Evolutionary conservation across 2,329 filamentous ascomycete genomes (phyloP).

Genomic region (Botrytis fragariae): DNA sequence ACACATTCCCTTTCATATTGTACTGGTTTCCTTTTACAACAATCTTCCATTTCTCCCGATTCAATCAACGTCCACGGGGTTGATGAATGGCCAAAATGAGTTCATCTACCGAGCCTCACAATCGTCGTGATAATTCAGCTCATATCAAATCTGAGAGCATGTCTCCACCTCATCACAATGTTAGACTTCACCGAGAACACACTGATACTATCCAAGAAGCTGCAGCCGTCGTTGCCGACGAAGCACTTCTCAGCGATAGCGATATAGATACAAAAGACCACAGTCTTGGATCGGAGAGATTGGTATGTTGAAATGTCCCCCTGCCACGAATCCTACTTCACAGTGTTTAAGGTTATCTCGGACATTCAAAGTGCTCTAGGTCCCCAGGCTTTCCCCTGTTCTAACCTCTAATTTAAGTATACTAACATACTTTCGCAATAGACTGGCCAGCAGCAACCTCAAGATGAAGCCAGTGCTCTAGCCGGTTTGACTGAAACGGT

Average conservation of each 20-base stretch:
- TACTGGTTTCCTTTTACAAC: neutral
- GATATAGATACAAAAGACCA: conserved; percentile 7
- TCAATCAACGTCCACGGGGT: neutral
- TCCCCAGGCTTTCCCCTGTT: neutral
- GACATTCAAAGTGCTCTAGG: neutral
- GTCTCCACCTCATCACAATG: conserved; percentile 7
- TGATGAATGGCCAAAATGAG: conserved; percentile 8
- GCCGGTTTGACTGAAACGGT: conserved; percentile 65
- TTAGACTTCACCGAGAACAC: conserved; percentile 26
- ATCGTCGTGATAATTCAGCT: neutral
- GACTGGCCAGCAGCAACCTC: conserved; percentile 57
- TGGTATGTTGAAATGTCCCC: conserved; percentile 36
- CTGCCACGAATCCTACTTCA: neutral
- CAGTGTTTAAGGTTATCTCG: neutral
- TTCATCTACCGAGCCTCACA: neutral
- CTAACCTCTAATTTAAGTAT: neutral
- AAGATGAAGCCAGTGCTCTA: conserved; percentile 43
- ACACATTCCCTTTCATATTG: neutral
- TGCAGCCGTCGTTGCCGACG: conserved; percentile 28
- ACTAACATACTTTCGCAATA: conserved; percentile 15
- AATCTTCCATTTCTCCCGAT: neutral
- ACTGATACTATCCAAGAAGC: conserved; percentile 32
- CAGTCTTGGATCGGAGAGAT: conserved; percentile 68
- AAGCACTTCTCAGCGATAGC: conserved; percentile 22
- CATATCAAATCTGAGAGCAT: conserved; percentile 14